These are phyloP conservation scores for Pythium pyrilobum DNA, from an alignment of 352 stramenopile species.

Conservation along the genomic window DNA sequence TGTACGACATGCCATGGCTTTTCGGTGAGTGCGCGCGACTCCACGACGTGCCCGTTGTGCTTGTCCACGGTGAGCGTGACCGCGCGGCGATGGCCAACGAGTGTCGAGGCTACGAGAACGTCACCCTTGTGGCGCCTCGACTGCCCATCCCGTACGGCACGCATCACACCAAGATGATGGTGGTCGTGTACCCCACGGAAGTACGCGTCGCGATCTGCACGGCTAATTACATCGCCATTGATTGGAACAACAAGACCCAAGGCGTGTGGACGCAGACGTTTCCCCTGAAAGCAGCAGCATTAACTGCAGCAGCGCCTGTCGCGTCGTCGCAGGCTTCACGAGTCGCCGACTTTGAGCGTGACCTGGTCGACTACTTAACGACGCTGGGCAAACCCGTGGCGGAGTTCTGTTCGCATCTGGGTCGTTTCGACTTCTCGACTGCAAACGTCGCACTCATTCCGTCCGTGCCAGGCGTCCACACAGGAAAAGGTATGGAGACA, in stretches of 20 bases:
- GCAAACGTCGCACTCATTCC: conserved; percentile 56
- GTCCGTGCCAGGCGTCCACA: conserved; percentile 67
- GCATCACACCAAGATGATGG: conserved; percentile 87
- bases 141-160: conserved; percentile 81
- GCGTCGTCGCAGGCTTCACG: neutral
- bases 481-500: conserved; percentile 38
- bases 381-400: conserved; percentile 37
- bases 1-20: conserved; percentile 73
- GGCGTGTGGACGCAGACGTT: conserved; percentile 85
- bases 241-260: conserved; percentile 85
- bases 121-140: conserved; percentile 53
- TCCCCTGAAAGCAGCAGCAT: conserved; percentile 17
- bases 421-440: conserved; percentile 55
- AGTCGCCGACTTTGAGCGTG: conserved; percentile 46
- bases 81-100: conserved; percentile 45
- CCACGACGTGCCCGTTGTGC: conserved; percentile 52
- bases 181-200: conserved; percentile 53
- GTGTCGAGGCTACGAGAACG: conserved; percentile 51
- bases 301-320: neutral
- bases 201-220: conserved; percentile 83
- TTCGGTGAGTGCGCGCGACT: conserved; percentile 57
- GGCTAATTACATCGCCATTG: conserved; percentile 73
- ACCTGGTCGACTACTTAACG: conserved; percentile 61
- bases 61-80: conserved; percentile 73
- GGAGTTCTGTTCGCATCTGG: conserved; percentile 36